Percentiles rank a stretch among this genome's conserved stretches.
phyloP scores from a whole-genome alignment of 768 basidiomycete genomes.

The Lyophyllum shimeji region DNA sequence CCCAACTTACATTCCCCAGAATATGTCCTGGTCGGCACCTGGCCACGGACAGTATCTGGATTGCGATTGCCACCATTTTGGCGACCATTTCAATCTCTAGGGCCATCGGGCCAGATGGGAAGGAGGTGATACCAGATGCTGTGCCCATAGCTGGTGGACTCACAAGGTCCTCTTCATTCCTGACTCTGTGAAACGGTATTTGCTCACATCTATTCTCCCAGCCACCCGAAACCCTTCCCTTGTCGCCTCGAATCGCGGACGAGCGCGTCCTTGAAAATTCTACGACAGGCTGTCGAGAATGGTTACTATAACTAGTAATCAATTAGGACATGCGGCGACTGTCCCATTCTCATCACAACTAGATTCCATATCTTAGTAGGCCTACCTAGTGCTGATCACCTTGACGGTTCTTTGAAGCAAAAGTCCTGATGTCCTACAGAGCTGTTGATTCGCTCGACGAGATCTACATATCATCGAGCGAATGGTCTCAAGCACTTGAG shows the following conservation, averaged over 20 bases:
- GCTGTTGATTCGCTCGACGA: too few relatives aligned
- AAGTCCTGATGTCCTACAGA: too few relatives aligned
- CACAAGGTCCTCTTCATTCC: neutral
- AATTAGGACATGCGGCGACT: too few relatives aligned
- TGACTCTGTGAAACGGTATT: neutral
- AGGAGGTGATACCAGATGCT: neutral
- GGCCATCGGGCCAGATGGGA: constrained; percentile 7
- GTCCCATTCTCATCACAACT: too few relatives aligned
- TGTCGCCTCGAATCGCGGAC: neutral
- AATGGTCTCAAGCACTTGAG: too few relatives aligned
- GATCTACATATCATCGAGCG: too few relatives aligned
- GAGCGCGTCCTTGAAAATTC: neutral
- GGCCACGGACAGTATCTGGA: constrained; percentile 36
- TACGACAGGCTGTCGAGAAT: neutral
- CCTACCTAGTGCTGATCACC: too few relatives aligned
- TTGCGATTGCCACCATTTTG: constrained; percentile 10
- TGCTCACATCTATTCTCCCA: neutral
- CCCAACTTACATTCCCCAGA: neutral
- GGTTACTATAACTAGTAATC: too few relatives aligned
- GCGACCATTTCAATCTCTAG: constrained; percentile 3
- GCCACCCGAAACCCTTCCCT: neutral
- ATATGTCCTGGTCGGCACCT: constrained; percentile 22
- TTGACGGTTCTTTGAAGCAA: too few relatives aligned
- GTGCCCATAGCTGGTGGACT: neutral
- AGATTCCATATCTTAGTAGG: too few relatives aligned